Percentiles rank a stretch among this genome's conserved stretches.
phyloP scores from a whole-genome alignment of 208 protist species.

The Trypanosoma grayi region DNA sequence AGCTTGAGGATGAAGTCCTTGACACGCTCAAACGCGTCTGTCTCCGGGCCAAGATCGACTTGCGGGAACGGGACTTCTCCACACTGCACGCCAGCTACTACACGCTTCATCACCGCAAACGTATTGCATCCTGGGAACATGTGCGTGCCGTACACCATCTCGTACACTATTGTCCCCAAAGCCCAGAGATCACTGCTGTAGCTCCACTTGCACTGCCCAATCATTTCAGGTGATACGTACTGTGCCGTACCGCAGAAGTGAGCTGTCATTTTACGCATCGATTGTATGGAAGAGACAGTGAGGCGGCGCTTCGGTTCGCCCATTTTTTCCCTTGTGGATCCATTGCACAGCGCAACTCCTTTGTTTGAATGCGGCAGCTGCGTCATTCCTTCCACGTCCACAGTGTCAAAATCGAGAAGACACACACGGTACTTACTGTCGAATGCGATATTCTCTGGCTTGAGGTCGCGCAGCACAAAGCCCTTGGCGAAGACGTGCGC shows the following conservation, averaged over 20 bases:
- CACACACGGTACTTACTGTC: slow-evolving; percentile 76
- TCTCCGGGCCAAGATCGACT: slow-evolving; percentile 38
- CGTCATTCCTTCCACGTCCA: slow-evolving; percentile 39
- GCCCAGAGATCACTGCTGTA: slow-evolving; percentile 94
- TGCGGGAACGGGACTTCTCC: slow-evolving; percentile 42
- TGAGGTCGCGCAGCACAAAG: slow-evolving; percentile 85
- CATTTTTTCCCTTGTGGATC: slow-evolving; percentile 4
- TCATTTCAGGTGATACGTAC: slow-evolving; percentile 95
- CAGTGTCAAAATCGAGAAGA: slow-evolving; percentile 89
- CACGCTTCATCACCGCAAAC: slow-evolving; percentile 73
- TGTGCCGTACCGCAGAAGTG: slow-evolving; percentile 93
- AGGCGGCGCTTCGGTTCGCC: slow-evolving; percentile 34
- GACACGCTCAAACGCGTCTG: slow-evolving; percentile 44
- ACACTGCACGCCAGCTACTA: slow-evolving; percentile 37
- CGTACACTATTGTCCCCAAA: slow-evolving; percentile 92
- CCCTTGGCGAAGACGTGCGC: slow-evolving; percentile 47
- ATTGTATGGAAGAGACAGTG: slow-evolving; percentile 81
- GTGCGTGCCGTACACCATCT: slow-evolving; percentile 84
- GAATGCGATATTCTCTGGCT: slow-evolving; percentile 89
- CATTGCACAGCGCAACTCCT: slow-evolving; percentile 32
- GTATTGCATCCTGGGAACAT: slow-evolving; percentile 72
- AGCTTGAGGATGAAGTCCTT: slow-evolving; percentile 69
- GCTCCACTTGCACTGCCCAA: slow-evolving; percentile 89
- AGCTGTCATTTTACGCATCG: slow-evolving; percentile 67
- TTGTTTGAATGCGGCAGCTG: slow-evolving; percentile 45